Percentiles rank a stretch among this genome's conserved stretches.
These are phyloP conservation scores for Trapa bicornis DNA, from an alignment of 345 rosid genomes.

Conservation along the genomic window DNA sequence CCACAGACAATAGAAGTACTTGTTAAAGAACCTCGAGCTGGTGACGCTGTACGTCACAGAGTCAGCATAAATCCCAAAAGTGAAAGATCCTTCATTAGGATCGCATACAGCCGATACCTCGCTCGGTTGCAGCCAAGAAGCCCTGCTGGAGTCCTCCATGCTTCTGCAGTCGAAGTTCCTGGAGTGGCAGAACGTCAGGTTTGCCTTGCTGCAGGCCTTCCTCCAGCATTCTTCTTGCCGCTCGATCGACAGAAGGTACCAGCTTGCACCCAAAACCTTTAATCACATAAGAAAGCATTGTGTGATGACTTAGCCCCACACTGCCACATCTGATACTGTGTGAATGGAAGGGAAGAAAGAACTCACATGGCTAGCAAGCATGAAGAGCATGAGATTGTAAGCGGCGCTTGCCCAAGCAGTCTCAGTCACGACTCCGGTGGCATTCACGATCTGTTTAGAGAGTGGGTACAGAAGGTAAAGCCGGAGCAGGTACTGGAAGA, in stretches of 20 bases:
- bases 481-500: conserved; percentile 37
- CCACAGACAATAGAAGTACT: conserved; percentile 38
- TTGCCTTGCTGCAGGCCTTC: conserved; percentile 16
- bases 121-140: conserved; percentile 21
- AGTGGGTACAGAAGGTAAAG: conserved; percentile 44
- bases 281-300: background rate
- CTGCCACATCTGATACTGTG: too few species aligned
- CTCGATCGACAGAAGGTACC: conserved; percentile 39
- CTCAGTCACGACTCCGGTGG: conserved; percentile 33
- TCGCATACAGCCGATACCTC: conserved; percentile 21
- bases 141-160: conserved; percentile 13
- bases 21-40: conserved; percentile 21
- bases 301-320: background rate
- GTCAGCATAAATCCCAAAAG: conserved; percentile 33
- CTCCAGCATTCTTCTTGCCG: conserved; percentile 39
- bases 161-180: conserved; percentile 23
- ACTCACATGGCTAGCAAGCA: conserved; percentile 48
- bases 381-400: conserved; percentile 34
- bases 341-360: background rate
- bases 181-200: conserved; percentile 12
- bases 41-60: conserved; percentile 23
- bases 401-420: conserved; percentile 51
- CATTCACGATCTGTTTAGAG: conserved; percentile 26
- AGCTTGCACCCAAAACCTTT: conserved; percentile 35
- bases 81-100: conserved; percentile 12